Base-by-base conservation (phyloP, 495 filamentous ascomycete genomes). In the Terfezia boudieri region DNA sequence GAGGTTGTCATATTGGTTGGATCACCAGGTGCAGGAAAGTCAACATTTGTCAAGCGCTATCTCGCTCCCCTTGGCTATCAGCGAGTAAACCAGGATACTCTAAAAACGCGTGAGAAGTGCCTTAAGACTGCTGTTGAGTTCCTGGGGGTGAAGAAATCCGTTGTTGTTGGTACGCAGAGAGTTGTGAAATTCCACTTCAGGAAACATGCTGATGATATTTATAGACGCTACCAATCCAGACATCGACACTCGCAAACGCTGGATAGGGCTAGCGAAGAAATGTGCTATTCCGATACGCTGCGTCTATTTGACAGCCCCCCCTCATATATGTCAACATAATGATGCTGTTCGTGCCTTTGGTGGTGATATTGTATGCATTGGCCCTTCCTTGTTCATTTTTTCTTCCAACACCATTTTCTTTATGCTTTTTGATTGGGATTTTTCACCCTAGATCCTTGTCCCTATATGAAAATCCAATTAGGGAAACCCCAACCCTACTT, bases 201-300 rank as follows among this genome's bases (percentile, higher is more conserved):
- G 48, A 16, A 55, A 51, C 37, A 22, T 53, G 41, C 37, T 58
- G 32, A 48, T n/a, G 26, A 32, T 14, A 20, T 46, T 46, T 50
- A 41, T 59, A 93, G 89, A 98, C 67, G 96, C 94, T 66, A 95
- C 90, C 26, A 96, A 95, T 63, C 77, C 89, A 36, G 80, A 93
- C 61, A 61, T 68, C 4, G 83, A 86, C 50, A 83, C 79, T 38
- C 71, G 92, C 59, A 71, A 71, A 10, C 69, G 81, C 54, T 95
- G 87, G 86, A 66, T 84, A 23, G 70, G 76, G 9, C 68, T 95
- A 20, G 86, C 86, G 14, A 74, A 70, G 52, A 80, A 82, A 53
- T 67, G 80, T 51, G 68, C 74, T 1, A 72, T 89, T 2, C 83
- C 83, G 0, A 83, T 94, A 55, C 82, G 92, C 32, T 92, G 89